Base-by-base conservation (phyloP, 73 alveolate genomes). In the Paramecium biaurelia region DNA sequence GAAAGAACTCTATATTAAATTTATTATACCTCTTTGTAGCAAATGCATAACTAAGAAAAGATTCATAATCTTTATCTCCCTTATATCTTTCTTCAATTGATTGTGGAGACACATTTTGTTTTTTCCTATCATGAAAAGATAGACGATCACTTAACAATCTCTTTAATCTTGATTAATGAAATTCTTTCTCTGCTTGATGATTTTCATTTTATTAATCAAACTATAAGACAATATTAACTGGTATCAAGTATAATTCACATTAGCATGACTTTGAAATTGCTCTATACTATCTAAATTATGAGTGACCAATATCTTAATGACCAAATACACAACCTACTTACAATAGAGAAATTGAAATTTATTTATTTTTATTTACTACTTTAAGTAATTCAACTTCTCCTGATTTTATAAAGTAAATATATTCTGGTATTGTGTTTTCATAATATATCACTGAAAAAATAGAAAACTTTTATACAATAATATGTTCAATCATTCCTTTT, bases 241-340 rank as follows among this genome's bases (percentile, higher is more conserved):
- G 90, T 6, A 79, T 47, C 23, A 79, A 24, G 23, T 79, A 79
- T 18, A 79, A 63, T 79, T 79, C 90, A 43, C 90, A 79, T 41
- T 47, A 79, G 23, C 49, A 42, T 12, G 76, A 42, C 7, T 79
- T 79, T 24, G 90, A 41, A 7, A 79, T 47, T 20, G 90, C 90
- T 23, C 90, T 79, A 26, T 79, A 79, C 47, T 79, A 32, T 15
- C 90, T 5, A 14, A 43, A 42, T 79, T 38, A 24, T 41, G 43
- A 42, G 0, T 38, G 20, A 2, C 32, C 56, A 11, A 79, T 79
- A 38, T 79, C 90, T 79, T 79, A 32, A 42, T 79, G 72, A 20
- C 90, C 90, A 79, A 79, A 79, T 79, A 45, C 74, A 47, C 90
- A 41, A 42, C 90, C 90, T 2, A 79, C 90, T 79, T 41, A 42